A percentile compares a stretch with the other conserved stretches of the same genome.
These are phyloP conservation scores for Porphyrellus cyaneotinctus DNA, from an alignment of 768 basidiomycete genomes.

Conservation along the genomic window DNA sequence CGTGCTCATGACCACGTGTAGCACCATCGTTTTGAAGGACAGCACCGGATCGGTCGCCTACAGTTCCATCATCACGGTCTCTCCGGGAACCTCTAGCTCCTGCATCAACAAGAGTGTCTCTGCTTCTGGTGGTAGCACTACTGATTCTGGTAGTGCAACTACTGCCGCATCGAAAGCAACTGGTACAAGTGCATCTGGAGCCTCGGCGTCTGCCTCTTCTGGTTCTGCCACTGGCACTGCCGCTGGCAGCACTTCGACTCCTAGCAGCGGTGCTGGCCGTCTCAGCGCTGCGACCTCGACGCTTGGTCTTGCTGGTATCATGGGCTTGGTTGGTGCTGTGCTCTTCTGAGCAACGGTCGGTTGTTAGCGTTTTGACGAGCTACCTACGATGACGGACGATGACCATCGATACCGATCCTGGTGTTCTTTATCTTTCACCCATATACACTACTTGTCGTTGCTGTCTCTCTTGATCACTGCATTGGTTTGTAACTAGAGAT, in stretches of 20 bases:
- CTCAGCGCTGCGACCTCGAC: conserved; percentile 25
- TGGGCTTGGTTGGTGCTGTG: conserved; percentile 50
- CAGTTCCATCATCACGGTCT: conserved; percentile 48
- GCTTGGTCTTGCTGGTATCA: conserved; percentile 44
- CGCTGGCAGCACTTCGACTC: conserved; percentile 23
- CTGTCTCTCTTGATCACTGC: conserved; percentile 5
- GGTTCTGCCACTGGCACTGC: conserved; percentile 18
- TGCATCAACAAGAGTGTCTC: conserved; percentile 27
- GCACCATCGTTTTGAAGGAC: conserved; percentile 57
- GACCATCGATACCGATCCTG: conserved; percentile 4
- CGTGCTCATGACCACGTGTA: conserved; percentile 22
- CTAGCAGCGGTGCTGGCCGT: conserved; percentile 32
- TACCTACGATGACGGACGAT: conserved; percentile 13
- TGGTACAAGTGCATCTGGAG: too few relatives aligned
- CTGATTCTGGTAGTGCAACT: not conserved
- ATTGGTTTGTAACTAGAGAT: conserved; percentile 20
- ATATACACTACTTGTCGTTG: conserved; percentile 18
- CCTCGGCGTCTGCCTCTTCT: not conserved
- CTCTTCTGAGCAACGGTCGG: conserved; percentile 35
- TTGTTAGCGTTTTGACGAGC: conserved; percentile 4
- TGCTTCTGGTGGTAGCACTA: conserved; percentile 5
- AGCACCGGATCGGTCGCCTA: conserved; percentile 49
- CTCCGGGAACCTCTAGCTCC: conserved; percentile 30
- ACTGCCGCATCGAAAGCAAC: not conserved
- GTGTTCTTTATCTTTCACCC: conserved; percentile 13